Base-by-base conservation (phyloP, 345 rosid species). In the Cardamine occulta region DNA sequence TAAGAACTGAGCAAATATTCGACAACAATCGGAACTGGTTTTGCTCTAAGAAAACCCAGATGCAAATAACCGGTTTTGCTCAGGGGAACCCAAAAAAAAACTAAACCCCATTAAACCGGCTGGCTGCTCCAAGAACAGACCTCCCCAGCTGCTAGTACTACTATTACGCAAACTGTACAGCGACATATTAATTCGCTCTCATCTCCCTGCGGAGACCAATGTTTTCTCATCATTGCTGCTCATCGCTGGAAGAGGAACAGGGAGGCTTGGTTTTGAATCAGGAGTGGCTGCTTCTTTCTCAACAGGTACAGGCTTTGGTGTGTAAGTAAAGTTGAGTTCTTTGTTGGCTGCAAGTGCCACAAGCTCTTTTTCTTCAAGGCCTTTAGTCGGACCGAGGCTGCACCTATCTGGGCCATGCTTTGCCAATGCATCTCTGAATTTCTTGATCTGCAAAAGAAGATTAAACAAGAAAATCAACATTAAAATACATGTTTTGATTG, bases 351-450 rank as follows among this genome's bases (percentile, higher is more conserved):
- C 85, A 72, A 95, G 85, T 2, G 96, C 99, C 65, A 85, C 60
- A 2, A 95, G 96, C 83, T 95, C 99, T 81, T 88, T 89, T 77
- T 92, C 96, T 78, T 95, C 97, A 56, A 95, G 81, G 29, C 99
- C 99, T 79, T 88, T 89, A 13, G 90, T 75, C 1, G 91, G 96
- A 13, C 85, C 87, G 0, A 95, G 87, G 84, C 97, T 89, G 81
- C 96, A 90, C 34, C 96, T 74, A 19, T 89, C 96, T 0, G 96
- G 88, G 1, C 74, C 68, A 80, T 95, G 91, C 88, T 88, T 95
- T 11, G 91, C 96, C 80, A 95, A 71, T 13, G 99, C 97, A 63
- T 92, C 96, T 81, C 81, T 89, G 76, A 95, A 95, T 79, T 95
- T 95, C 82, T 92, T 92, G 34, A 95, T 92, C 99, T 92, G 86